Evolutionary conservation across 225 moss, liverwort and hornwort genomes (phyloP), one percentile per base, ranked within the genome.

Genomic region (Sphagnum tenellum): DNA sequence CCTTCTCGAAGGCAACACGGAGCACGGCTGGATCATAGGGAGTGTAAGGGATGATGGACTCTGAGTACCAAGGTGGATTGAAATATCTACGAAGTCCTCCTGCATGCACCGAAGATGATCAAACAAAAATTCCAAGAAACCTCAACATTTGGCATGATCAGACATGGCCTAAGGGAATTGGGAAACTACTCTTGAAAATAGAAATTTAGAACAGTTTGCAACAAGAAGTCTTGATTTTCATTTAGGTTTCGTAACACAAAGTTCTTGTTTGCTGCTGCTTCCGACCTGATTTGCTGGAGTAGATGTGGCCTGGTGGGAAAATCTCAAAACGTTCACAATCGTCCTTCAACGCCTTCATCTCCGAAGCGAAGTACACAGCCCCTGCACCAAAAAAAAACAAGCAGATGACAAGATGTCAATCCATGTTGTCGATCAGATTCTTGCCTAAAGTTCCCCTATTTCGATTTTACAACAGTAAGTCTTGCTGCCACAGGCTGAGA

Each of bases 241-340:
- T 29, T 29, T 29, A 29, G 29, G 29, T 29, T 29, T 29, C 29
- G 29, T 29, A 29, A 1, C 29, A 29, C 29, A 29, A 29, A 29
- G 29, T 29, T 29, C 29, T 29, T 29, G 29, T 29, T 29, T 29
- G 29, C 29, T 29, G 1, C 1, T 29, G 29, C 29, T 29, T 29
- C 29, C 29, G 1, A 86, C 89, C 86, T 4, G 77, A 74, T 64
- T 85, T 92, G 82, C 91, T 92, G 6, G 91, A 92, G 72, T 89
- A 92, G 69, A 92, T 80, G 57, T 92, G 91, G 4, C 91, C 91
- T 10, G 91, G 91, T 47, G 91, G 91, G 65, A 92, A 92, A 49
- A 80, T 68, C 60, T 92, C 81, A 56, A 92, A 89, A 8, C 78
- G 80, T 62, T 82, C 82, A 60, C 91, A 92, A 64, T 89, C 91